Evolutionary conservation across 208 protist species (phyloP).

Genomic region (Leishmania amazonensis): DNA sequence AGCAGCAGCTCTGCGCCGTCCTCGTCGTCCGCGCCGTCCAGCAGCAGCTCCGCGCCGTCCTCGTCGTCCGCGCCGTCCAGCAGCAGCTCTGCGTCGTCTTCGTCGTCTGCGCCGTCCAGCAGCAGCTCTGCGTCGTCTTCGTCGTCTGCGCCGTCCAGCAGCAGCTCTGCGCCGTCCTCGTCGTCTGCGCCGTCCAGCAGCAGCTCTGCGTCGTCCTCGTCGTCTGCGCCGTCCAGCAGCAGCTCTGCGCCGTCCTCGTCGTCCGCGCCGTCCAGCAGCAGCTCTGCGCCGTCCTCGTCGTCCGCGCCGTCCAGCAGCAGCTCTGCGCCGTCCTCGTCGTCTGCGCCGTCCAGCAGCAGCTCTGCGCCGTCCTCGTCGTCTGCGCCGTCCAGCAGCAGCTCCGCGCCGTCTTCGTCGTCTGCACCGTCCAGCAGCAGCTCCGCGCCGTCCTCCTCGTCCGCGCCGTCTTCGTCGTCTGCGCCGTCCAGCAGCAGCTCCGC

Average conservation of each 20-base stretch:
- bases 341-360: not conserved
- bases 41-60: not conserved
- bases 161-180: not conserved
- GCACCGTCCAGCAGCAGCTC: not conserved
- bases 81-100: not conserved
- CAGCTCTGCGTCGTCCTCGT: not conserved
- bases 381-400: too few relatives aligned
- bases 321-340: not conserved
- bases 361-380: not conserved
- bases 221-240: not conserved
- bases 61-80: not conserved
- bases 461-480: too few relatives aligned
- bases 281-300: not conserved
- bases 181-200: not conserved
- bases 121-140: not conserved
- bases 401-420: too few relatives aligned
- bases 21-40: not conserved
- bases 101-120: not conserved
- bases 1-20: conserved; percentile 1
- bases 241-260: not conserved
- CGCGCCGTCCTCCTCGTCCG: too few relatives aligned
- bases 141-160: not conserved
- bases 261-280: not conserved
- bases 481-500: too few relatives aligned
- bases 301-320: not conserved